Evolutionary conservation across 208 protist genomes (phyloP).

Genomic region (Trypanosoma platydactyli): DNA sequence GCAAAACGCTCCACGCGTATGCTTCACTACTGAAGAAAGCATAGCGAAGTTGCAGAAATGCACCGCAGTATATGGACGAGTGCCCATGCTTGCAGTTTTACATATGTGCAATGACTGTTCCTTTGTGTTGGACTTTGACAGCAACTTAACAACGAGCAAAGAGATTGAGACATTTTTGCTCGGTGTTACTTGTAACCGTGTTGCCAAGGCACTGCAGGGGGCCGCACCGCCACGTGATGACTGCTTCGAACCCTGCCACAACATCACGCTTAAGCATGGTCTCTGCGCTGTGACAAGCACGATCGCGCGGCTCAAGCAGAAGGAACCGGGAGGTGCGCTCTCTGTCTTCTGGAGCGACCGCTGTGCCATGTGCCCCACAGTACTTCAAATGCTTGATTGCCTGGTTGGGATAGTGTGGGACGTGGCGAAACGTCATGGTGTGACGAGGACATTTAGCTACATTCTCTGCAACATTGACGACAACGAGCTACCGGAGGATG

Average conservation of each 20-base stretch:
- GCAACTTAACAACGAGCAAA: neutral
- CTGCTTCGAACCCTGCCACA: conserved; percentile 33
- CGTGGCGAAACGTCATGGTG: conserved; percentile 24
- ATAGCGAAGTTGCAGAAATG: conserved; percentile 23
- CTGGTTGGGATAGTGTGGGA: conserved; percentile 37
- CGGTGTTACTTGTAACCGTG: conserved; percentile 26
- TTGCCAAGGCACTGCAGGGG: conserved; percentile 43
- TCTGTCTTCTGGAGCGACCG: conserved; percentile 66
- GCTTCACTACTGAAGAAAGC: conserved; percentile 22
- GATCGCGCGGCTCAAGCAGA: conserved; percentile 27
- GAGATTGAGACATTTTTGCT: conserved; percentile 30
- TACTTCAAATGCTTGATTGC: conserved; percentile 51
- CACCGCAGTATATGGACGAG: conserved; percentile 18
- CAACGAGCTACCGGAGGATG: conserved; percentile 47
- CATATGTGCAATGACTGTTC: conserved; percentile 18
- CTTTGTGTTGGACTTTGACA: conserved; percentile 15
- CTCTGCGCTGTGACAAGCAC: conserved; percentile 39
- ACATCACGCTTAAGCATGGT: conserved; percentile 33
- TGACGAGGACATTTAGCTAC: conserved; percentile 31
- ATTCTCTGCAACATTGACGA: conserved; percentile 66
- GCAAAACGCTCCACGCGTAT: neutral
- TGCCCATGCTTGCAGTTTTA: conserved; percentile 16
- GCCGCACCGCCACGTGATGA: conserved; percentile 30
- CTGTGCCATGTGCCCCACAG: conserved; percentile 54
- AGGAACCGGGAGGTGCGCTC: conserved; percentile 31